phyloP scores from a whole-genome alignment of 495 filamentous ascomycete species.

The Talaromyces liani region DNA sequence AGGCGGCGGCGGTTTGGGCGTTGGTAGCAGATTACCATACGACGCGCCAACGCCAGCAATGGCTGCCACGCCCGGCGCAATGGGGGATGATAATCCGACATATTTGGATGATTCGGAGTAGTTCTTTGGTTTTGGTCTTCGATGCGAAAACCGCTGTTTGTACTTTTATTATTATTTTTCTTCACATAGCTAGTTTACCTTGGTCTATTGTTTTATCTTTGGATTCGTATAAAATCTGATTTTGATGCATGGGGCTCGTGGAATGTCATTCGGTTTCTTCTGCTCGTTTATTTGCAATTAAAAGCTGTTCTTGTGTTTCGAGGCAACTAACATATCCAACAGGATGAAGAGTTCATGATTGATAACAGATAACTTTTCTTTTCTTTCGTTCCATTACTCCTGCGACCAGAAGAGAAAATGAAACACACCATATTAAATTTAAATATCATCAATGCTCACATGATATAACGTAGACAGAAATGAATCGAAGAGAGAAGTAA shows the following conservation, averaged over 20 bases:
- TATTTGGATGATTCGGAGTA: constrained; percentile 48
- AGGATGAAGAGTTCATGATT: too few species aligned
- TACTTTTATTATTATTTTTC: neutral
- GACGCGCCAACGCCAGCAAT: constrained; percentile 69
- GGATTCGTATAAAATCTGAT: neutral
- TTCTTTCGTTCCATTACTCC: too few species aligned
- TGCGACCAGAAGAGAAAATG: too few species aligned
- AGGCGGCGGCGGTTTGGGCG: constrained; percentile 21
- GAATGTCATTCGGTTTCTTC: too few species aligned
- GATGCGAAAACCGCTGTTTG: neutral
- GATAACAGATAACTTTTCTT: too few species aligned
- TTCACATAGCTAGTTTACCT: neutral
- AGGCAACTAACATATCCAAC: neutral
- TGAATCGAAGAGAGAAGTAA: neutral
- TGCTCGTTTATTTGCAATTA: too few species aligned
- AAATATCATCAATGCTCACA: neutral
- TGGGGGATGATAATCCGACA: constrained; percentile 51
- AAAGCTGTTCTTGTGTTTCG: neutral
- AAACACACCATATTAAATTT: neutral
- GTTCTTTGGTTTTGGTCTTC: constrained; percentile 6
- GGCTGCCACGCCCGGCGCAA: constrained; percentile 70
- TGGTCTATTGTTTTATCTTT: neutral
- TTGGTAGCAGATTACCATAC: constrained; percentile 31
- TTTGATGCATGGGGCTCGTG: neutral
- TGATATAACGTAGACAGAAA: neutral